Percentiles rank a stretch among this genome's conserved stretches.
phyloP scores from a whole-genome alignment of 83 land plant species.

The Picea abies region DNA sequence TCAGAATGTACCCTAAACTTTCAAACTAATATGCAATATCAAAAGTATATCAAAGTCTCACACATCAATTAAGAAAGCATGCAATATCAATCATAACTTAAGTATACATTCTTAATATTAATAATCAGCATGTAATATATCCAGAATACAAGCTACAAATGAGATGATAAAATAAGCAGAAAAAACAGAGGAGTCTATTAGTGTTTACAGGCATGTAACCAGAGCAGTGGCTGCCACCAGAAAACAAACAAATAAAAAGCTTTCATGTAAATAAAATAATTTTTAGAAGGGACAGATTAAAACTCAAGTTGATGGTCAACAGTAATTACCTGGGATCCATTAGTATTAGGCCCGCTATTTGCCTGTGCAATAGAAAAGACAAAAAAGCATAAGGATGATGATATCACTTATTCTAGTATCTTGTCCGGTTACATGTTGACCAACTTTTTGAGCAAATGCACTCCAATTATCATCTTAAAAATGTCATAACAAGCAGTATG shows the following conservation, averaged over 20 bases:
- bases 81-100: too few species aligned
- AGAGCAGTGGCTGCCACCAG: neutral
- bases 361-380: slow-evolving; percentile 62
- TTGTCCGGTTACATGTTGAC: neutral
- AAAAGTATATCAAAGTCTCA: too few species aligned
- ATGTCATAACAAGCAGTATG: neutral
- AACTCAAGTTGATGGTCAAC: neutral
- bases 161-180: neutral
- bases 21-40: too few species aligned
- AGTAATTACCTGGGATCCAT: slow-evolving; percentile 87
- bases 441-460: neutral
- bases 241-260: neutral
- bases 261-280: neutral
- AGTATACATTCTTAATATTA: neutral
- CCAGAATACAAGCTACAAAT: neutral
- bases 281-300: neutral
- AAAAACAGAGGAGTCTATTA: neutral
- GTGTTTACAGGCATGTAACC: neutral
- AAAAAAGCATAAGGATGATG: neutral
- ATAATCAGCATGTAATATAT: neutral
- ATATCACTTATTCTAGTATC: neutral
- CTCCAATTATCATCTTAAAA: neutral
- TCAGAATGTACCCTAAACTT: too few species aligned
- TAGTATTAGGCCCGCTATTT: slow-evolving; percentile 90
- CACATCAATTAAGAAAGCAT: too few species aligned